Conservation (phyloP, 148 eudicot genomes). For the Arbutus unedo region DNA sequence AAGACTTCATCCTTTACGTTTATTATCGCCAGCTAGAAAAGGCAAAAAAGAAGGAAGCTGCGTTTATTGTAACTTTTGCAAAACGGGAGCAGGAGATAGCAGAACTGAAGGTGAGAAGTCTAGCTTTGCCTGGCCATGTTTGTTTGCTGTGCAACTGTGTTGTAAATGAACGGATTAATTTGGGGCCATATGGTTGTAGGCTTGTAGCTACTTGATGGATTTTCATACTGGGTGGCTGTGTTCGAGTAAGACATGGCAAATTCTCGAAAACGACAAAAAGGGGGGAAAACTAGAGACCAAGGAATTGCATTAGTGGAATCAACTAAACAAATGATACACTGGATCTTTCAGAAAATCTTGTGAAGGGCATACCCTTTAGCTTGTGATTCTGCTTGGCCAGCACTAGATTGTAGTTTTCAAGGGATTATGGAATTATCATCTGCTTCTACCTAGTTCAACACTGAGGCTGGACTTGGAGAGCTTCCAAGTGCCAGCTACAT, state of each 20-base stretch:
- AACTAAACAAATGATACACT: background rate
- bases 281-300: background rate
- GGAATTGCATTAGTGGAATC: background rate
- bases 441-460: background rate
- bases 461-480: background rate
- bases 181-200: background rate
- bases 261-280: background rate
- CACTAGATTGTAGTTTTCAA: background rate
- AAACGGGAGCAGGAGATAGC: conserved; percentile 98
- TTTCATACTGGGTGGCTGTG: background rate
- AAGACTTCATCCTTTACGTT: conserved; percentile 8
- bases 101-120: conserved; percentile 69
- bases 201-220: background rate
- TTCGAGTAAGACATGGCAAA: background rate
- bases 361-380: background rate
- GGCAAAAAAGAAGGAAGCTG: conserved; percentile 98
- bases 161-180: background rate
- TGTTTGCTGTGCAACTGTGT: background rate
- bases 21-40: conserved; percentile 66
- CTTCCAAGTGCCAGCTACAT: background rate
- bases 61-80: conserved; percentile 91
- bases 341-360: background rate
- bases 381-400: conserved; percentile 2
- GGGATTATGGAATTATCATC: background rate
- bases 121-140: background rate